Evolutionary conservation across 768 basidiomycete species (phyloP).

Genomic region (Suillus decipiens): DNA sequence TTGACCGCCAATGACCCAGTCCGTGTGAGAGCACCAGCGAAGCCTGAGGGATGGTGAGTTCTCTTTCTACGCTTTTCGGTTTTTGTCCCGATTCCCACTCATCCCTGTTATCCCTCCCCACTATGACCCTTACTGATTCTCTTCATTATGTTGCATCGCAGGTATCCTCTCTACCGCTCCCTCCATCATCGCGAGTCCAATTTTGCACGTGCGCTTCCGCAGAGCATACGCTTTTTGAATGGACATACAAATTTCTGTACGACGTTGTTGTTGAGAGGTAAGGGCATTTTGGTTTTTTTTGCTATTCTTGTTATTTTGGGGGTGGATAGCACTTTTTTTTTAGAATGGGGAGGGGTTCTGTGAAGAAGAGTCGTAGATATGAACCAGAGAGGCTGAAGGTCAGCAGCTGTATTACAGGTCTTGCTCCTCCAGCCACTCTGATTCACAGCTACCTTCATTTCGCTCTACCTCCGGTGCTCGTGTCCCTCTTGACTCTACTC

Average conservation of each 20-base stretch:
- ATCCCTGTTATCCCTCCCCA: neutral
- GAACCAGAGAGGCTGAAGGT: neutral
- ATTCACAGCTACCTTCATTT: neutral
- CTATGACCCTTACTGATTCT: neutral
- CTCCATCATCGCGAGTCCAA: conserved; percentile 87
- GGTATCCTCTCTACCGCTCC: conserved; percentile 74
- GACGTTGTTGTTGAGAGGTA: conserved; percentile 66
- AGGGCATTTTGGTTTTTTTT: conserved; percentile 6
- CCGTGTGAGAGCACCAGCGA: conserved; percentile 60
- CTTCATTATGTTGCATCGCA: conserved; percentile 14
- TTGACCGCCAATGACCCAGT: conserved; percentile 74
- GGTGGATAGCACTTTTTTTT: neutral
- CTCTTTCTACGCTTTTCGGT: conserved; percentile 8
- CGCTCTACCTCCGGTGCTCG: neutral
- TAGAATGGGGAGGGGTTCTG: too few species aligned
- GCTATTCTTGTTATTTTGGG: neutral
- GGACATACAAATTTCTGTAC: conserved; percentile 92
- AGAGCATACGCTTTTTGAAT: conserved; percentile 72
- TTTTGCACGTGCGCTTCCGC: conserved; percentile 74
- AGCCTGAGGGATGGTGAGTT: conserved; percentile 72
- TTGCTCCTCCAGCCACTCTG: neutral
- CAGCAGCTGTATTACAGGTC: neutral
- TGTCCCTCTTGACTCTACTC: neutral
- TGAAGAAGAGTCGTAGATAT: neutral
- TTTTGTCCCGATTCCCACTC: neutral